phyloP scores from a whole-genome alignment of 208 protist genomes.

The Acanthamoeba pearcei region DNA sequence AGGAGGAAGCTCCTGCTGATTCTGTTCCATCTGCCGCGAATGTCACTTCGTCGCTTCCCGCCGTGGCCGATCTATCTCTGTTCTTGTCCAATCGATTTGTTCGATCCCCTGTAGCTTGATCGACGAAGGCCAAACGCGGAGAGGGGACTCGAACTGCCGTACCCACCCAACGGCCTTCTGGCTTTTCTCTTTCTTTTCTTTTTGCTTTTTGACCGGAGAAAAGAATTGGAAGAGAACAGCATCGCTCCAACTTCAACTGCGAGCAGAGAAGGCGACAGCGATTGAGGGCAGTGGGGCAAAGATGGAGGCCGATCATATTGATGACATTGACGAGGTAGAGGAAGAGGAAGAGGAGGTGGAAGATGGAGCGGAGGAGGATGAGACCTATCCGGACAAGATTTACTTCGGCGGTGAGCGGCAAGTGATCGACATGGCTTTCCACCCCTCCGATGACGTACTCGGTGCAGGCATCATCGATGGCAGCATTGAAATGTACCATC shows the following conservation, averaged over 20 bases:
- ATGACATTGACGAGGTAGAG: background rate
- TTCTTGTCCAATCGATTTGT: no score
- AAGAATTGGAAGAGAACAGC: background rate
- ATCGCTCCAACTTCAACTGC: background rate
- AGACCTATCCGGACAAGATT: slow-evolving; percentile 43
- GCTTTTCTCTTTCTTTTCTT: background rate
- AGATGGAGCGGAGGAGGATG: background rate
- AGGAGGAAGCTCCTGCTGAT: background rate
- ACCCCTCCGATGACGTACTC: background rate
- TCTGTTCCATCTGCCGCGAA: background rate
- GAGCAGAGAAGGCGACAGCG: background rate
- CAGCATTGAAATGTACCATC: slow-evolving; percentile 8
- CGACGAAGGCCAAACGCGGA: background rate
- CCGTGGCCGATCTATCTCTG: background rate
- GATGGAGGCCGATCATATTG: background rate
- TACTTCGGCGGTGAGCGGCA: slow-evolving; percentile 21
- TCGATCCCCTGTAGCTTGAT: background rate
- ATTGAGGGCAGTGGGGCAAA: background rate
- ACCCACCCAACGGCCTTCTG: background rate
- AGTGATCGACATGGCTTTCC: slow-evolving; percentile 32
- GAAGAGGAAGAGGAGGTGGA: slow-evolving; percentile 3
- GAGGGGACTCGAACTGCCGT: slow-evolving; percentile 39
- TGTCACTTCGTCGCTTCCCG: no score
- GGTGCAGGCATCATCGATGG: slow-evolving; percentile 25
- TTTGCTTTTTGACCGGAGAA: background rate